Conservation (phyloP, 805 yeast species). For the Candida sphagnicola region DNA sequence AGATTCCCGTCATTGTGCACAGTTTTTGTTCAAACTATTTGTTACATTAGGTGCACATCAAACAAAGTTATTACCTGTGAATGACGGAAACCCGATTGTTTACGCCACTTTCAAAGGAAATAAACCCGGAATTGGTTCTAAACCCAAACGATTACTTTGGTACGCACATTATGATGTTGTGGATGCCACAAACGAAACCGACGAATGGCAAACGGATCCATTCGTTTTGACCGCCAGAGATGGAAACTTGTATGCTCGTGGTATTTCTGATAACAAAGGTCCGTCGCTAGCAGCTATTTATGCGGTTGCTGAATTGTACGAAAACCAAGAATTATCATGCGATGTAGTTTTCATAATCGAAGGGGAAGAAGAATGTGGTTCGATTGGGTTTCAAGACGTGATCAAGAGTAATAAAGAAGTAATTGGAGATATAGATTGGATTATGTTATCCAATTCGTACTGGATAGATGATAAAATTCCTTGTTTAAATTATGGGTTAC, state of each 20-base stretch:
- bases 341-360: constrained; percentile 85
- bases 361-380: constrained; percentile 95
- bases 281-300: constrained; percentile 84
- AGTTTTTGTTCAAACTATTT: constrained; percentile 59
- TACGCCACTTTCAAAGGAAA: constrained; percentile 56
- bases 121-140: background rate
- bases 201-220: constrained; percentile 77
- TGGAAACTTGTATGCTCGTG: constrained; percentile 88
- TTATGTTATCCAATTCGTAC: constrained; percentile 82
- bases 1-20: constrained; percentile 85
- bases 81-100: constrained; percentile 81
- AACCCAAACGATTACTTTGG: constrained; percentile 56
- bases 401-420: constrained; percentile 46
- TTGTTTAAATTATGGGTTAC: constrained; percentile 87
- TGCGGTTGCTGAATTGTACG: constrained; percentile 72
- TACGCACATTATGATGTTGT: constrained; percentile 97
- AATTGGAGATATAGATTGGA: constrained; percentile 76
- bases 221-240: constrained; percentile 69
- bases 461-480: constrained; percentile 92
- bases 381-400: constrained; percentile 74
- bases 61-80: constrained; percentile 66
- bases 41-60: constrained; percentile 65
- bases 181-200: constrained; percentile 57
- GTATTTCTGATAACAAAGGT: constrained; percentile 93
- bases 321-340: constrained; percentile 47